Evolutionary conservation across 441 rosid genomes (phyloP), one percentile per base, ranked within the genome.

Genomic region (Erodium moschatum): DNA sequence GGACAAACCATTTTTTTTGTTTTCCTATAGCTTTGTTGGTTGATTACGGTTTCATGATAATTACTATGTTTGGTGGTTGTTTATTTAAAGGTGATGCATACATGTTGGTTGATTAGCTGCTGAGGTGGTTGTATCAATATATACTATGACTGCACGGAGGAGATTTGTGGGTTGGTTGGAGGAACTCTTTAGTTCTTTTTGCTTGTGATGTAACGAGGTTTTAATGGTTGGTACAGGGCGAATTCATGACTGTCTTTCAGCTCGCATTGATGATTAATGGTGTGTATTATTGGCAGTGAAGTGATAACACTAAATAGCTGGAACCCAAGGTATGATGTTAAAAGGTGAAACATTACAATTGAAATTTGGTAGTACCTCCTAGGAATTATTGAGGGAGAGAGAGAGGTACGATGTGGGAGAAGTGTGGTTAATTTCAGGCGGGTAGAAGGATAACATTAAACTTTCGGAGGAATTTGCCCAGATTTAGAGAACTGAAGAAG

Each of bases 241-340:
- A 27, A 44, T 67, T 73, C 50, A 64, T 46, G 79, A 79, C 84
- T 79, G 79, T 73, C 77, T 33, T 76, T 71, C 69, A 58, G 74
- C 67, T 70, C 61, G 77, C 74, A 76, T 76, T 62, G 67, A 24
- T 74, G 73, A 50, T 78, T 19, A 60, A 70, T 72, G 74, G 33
- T 21, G 64, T 60, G 64, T 60, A 60, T 60, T 60, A 60, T 60
- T 60, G 64, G 64, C 31, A 60, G 64, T 21, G 29, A 60, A 60
- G 29, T 60, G 64, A 20, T 19, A 21, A 31, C 64, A 8, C 64
- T 71, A 75, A 79, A 84, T 82, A 82, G 80, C 84, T 80, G 86
- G 67, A 73, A 72, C 67, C 69, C 62, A 69, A 72, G 73, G 31
- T 64, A 63, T 48, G 66, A 69, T 65, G 71, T 74, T 72, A 70